These are phyloP conservation scores for Calonectria hawksworthii DNA, from an alignment of 2,329 filamentous ascomycete species.

Conservation along the genomic window DNA sequence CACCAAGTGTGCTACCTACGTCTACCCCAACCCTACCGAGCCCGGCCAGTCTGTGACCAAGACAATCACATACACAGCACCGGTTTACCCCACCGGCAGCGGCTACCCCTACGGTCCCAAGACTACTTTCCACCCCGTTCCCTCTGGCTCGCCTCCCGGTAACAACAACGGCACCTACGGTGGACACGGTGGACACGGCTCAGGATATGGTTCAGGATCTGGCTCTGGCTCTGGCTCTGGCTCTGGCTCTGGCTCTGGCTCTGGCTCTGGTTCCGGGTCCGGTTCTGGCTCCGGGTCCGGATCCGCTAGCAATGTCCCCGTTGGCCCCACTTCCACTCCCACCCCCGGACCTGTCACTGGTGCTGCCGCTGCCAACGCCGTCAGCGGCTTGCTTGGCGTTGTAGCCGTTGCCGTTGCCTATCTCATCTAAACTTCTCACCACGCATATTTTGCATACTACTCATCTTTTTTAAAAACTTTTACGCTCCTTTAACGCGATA, in stretches of 20 bases:
- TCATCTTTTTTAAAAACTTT: not conserved
- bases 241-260: not conserved
- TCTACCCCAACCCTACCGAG: conserved; percentile 44
- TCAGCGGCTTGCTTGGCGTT: conserved; percentile 53
- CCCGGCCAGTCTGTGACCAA: conserved; percentile 40
- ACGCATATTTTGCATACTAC: not conserved
- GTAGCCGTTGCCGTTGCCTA: conserved; percentile 57
- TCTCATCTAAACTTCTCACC: conserved; percentile 53
- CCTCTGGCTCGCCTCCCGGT: conserved; percentile 31
- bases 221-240: not conserved
- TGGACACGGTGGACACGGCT: conserved; percentile 25
- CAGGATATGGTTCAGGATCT: not conserved
- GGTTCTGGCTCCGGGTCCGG: conserved; percentile 15
- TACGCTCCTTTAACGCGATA: conserved; percentile 19
- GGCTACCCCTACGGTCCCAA: conserved; percentile 6
- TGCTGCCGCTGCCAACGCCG: conserved; percentile 48
- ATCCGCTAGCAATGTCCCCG: conserved; percentile 31
- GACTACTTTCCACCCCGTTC: conserved; percentile 36
- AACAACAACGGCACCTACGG: conserved; percentile 33
- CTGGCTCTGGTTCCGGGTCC: not conserved
- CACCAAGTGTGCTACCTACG: conserved; percentile 45
- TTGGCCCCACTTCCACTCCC: conserved; percentile 30
- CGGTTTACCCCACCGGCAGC: conserved; percentile 31
- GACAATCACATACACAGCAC: conserved; percentile 45
- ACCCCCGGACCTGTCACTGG: conserved; percentile 42